Evolutionary conservation across 768 basidiomycete genomes (phyloP).

Genomic region (Phylloporus rhodoxanthus): DNA sequence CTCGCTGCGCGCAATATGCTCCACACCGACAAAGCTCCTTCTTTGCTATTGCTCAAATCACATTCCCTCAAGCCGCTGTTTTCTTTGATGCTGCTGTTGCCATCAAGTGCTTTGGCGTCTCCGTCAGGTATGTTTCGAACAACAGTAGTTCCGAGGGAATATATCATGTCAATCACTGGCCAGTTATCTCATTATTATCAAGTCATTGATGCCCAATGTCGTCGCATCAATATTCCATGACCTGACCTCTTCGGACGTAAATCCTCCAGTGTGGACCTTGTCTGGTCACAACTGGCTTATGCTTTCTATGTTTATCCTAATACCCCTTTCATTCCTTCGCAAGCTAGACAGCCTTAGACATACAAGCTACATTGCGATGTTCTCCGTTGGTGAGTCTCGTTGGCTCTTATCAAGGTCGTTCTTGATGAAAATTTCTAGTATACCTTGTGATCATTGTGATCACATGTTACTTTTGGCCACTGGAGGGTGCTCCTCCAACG

Average conservation of each 20-base stretch:
- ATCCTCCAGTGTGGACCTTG: slow-evolving; percentile 71
- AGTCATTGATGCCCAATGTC: slow-evolving; percentile 90
- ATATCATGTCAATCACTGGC: background rate
- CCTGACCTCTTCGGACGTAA: slow-evolving; percentile 54
- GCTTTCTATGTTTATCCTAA: slow-evolving; percentile 66
- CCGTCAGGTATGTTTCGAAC: slow-evolving; percentile 61
- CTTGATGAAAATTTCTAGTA: slow-evolving; percentile 35
- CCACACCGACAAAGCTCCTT: slow-evolving; percentile 75
- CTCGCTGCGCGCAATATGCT: slow-evolving; percentile 72
- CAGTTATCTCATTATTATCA: slow-evolving; percentile 87
- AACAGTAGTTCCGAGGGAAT: background rate
- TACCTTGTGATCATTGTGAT: slow-evolving; percentile 80
- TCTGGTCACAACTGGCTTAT: slow-evolving; percentile 80
- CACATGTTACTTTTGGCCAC: slow-evolving; percentile 69
- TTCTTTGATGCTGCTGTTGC: slow-evolving; percentile 95
- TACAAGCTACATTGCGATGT: slow-evolving; percentile 86
- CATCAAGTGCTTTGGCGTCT: slow-evolving; percentile 95
- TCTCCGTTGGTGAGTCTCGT: slow-evolving; percentile 68
- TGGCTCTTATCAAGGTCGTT: background rate
- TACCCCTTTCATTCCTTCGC: slow-evolving; percentile 79
- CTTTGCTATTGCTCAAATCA: slow-evolving; percentile 76
- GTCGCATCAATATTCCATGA: slow-evolving; percentile 78
- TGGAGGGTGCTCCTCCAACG: slow-evolving; percentile 52
- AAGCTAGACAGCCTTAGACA: slow-evolving; percentile 81
- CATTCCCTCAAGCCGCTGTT: slow-evolving; percentile 81